A percentile compares a stretch with the other conserved stretches of the same genome.
Evolutionary conservation across 371 early-diverging fungal genomes (phyloP).

Genomic region (Chytridiales sp.): DNA sequence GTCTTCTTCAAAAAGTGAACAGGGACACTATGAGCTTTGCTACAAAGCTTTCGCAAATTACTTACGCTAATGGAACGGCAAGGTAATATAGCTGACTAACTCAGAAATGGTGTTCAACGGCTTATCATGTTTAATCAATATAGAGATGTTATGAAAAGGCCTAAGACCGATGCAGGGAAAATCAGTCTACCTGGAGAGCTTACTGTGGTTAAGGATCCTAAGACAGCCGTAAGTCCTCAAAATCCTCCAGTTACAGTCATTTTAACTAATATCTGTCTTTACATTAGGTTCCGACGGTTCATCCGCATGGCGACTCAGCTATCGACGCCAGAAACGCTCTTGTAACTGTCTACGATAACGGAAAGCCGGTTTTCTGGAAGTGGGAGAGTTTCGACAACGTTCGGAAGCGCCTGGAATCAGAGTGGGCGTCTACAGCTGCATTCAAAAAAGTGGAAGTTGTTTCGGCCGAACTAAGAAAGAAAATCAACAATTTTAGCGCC

Average conservation of each 20-base stretch:
- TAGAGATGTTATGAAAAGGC: constrained; percentile 78
- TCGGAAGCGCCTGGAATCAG: constrained; percentile 44
- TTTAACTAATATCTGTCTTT: not conserved
- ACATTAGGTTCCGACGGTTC: constrained; percentile 2
- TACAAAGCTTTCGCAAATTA: constrained; percentile 68
- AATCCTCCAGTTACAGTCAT: constrained; percentile 3
- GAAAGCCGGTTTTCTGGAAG: constrained; percentile 19
- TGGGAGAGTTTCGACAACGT: constrained; percentile 57
- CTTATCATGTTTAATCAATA: not conserved
- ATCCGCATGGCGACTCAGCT: constrained; percentile 31
- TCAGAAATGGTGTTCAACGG: not conserved
- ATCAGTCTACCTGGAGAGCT: constrained; percentile 73
- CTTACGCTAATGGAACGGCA: constrained; percentile 56
- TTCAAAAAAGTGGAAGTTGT: constrained; percentile 27
- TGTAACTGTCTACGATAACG: constrained; percentile 59
- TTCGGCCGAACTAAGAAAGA: constrained; percentile 21
- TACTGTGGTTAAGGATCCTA: constrained; percentile 44
- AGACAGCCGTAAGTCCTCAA: constrained; percentile 33
- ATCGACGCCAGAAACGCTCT: constrained; percentile 32
- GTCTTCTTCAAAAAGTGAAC: constrained; percentile 64
- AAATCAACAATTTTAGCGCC: constrained; percentile 25
- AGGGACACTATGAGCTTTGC: constrained; percentile 85
- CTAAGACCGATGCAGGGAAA: constrained; percentile 67
- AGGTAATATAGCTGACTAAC: constrained; percentile 34
- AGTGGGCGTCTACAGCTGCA: constrained; percentile 50